Base-by-base conservation (phyloP, 1,139 yeast genomes). In the Hyphopichia wangnamkhiaoensis region DNA sequence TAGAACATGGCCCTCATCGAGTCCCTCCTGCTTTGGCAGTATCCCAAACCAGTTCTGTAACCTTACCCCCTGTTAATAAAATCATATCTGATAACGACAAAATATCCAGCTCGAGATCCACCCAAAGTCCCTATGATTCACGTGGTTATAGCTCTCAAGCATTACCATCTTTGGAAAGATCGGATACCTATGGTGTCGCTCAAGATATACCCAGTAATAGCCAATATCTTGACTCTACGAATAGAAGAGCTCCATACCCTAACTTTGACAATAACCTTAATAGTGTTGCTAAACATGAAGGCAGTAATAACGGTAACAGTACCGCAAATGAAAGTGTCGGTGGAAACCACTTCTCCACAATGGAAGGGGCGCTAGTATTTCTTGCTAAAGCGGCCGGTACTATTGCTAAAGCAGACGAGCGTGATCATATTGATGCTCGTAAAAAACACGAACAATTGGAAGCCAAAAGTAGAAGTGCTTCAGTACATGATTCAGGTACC, bases 351-450 rank as follows among this genome's bases (percentile, higher is more conserved):
- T 61, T 63, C 36, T 58, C 84, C 5, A 78, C 82, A 52, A 69
- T 70, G 73, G 85, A 79, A 52, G 84, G 83, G 10, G 87, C 91
- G 0, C 65, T 85, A 44, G 84, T 80, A 21, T 84, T 81, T 53
- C 59, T 85, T 24, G 91, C 93, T 3, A 81, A 81, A 45, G 87
- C 89, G 0, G 91, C 91, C 0, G 91, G 90, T 0, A 73, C 78
- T 4, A 80, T 83, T 20, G 86, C 90, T 4, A 71, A 76, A 43
- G 83, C 84, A 2, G 87, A 80, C 50, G 82, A 73, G 43, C 63
- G 84, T 45, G 86, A 84, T 53, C 69, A 84, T 31, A 78, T 84
- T 24, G 86, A 83, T 57, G 94, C 86, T 1, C 63, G 75, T 42
- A 71, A 72, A 39, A 75, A 67, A 58, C 83, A 68, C 59, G 76